Evolutionary conservation across 108 stramenopile species (phyloP).

Genomic region (Cyclotella atomus): DNA sequence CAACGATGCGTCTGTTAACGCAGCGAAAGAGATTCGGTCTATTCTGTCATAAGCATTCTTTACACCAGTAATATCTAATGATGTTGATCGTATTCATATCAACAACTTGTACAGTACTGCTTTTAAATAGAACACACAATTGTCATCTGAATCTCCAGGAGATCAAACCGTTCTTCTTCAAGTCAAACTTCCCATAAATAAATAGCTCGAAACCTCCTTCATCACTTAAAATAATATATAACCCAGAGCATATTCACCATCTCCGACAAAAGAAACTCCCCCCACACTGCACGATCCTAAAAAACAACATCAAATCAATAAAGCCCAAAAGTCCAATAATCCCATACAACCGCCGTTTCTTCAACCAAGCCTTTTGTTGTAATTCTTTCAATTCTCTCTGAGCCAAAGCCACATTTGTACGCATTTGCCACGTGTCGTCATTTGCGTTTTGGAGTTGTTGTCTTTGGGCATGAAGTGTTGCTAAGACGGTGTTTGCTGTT

Average conservation of each 20-base stretch:
- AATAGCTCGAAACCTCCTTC: no score
- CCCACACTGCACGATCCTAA: conserved; percentile 77
- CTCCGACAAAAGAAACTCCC: conserved; percentile 85
- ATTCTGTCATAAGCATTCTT: conserved; percentile 42
- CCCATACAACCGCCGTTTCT: conserved; percentile 68
- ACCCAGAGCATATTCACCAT: no score
- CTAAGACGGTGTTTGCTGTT: conserved; percentile 75
- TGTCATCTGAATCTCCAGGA: no score
- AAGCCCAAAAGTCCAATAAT: conserved; percentile 67
- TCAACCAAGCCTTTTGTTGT: conserved; percentile 70
- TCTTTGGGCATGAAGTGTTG: conserved; percentile 77
- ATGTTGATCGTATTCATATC: no score
- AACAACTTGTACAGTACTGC: no score
- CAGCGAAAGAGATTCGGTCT: conserved; percentile 68
- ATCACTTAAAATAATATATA: no score
- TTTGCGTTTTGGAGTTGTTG: conserved; percentile 84
- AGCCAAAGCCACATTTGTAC: conserved; percentile 74
- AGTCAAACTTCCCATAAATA: no score
- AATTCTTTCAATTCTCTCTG: conserved; percentile 75
- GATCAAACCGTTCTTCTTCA: no score
- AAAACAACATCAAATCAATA: conserved; percentile 73
- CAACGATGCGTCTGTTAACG: conserved; percentile 61
- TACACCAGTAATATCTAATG: no score
- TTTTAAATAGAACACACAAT: no score
- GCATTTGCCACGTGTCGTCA: conserved; percentile 84